Evolutionary conservation across 1,139 yeast species (phyloP), one percentile per base, ranked within the genome.

Genomic region (Geotrichum macrosporum): DNA sequence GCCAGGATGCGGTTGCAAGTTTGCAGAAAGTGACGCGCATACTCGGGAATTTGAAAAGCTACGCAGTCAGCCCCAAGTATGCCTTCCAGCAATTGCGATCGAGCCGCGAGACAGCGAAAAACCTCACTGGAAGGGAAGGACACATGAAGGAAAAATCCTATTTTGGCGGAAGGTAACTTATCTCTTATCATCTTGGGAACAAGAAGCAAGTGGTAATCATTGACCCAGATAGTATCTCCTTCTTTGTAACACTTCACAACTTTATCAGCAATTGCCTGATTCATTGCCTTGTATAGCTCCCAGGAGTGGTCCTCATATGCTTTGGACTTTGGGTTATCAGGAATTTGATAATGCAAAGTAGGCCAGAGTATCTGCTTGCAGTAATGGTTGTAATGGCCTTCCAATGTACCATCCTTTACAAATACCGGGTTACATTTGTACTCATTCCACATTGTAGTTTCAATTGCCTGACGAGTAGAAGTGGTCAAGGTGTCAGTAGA

Each of bases 351-450:
- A 62, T 92, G 98, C 55, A 94, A 73, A 2, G 96, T 86, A 22
- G 98, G 98, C 97, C 98, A 92, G 54, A 92, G 71, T 38, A 92
- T 85, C 60, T 88, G 94, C 63, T 92, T 92, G 64, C 96, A 89
- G 62, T 84, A 92, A 41, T 87, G 85, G 50, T 78, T 78, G 66
- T 92, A 92, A 59, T 88, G 95, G 18, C 96, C 96, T 57, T 84
- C 84, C 59, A 87, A 85, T 0, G 88, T 80, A 18, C 77, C 67
- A 65, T 92, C 97, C 55, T 77, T 76, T 1, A 89, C 81, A 55
- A 78, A 79, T 3, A 88, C 84, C 0, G 88, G 80, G 46, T 76
- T 76, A 43, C 85, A 78, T 48, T 75, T 64, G 59, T 77, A 78
- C 5, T 77, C 75, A n/a, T 45, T 40, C 9, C 67, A 62, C 10